Percentiles rank a stretch among this genome's conserved stretches.
Conservation (phyloP, 2,329 filamentous ascomycete species). For the Phialophora macrospora region DNA sequence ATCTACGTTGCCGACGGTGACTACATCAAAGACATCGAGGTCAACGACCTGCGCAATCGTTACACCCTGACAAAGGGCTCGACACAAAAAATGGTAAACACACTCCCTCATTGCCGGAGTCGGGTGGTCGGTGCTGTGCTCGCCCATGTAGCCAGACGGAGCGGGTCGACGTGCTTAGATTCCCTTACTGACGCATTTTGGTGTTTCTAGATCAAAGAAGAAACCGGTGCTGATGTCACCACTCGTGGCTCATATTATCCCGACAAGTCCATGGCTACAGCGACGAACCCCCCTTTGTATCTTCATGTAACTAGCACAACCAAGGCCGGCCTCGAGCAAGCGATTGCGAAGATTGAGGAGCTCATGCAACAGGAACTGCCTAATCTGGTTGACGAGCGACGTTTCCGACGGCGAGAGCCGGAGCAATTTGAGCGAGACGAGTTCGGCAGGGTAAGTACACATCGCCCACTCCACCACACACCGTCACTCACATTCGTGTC, state of each 20-base stretch:
- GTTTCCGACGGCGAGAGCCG: slow-evolving; percentile 81
- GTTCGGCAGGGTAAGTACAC: slow-evolving; percentile 73
- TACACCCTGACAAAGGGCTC: slow-evolving; percentile 97
- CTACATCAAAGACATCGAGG: slow-evolving; percentile 98
- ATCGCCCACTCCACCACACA: neutral
- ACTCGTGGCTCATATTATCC: slow-evolving; percentile 96
- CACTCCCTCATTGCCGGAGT: slow-evolving; percentile 31
- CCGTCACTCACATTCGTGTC: slow-evolving; percentile 39
- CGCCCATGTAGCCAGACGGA: neutral
- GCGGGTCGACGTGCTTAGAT: neutral
- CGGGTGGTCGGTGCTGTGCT: neutral
- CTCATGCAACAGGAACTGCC: slow-evolving; percentile 96
- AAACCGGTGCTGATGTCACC: slow-evolving; percentile 99
- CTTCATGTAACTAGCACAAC: slow-evolving; percentile 92
- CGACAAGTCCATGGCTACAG: slow-evolving; percentile 95
- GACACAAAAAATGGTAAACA: slow-evolving; percentile 99
- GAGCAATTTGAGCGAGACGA: slow-evolving; percentile 87
- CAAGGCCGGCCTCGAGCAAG: slow-evolving; percentile 88
- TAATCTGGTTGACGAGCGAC: slow-evolving; percentile 90
- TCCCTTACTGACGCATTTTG: slow-evolving; percentile 84
- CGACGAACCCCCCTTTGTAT: slow-evolving; percentile 90
- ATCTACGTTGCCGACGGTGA: slow-evolving; percentile 96
- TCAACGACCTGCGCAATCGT: slow-evolving; percentile 95
- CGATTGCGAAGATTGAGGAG: slow-evolving; percentile 86
- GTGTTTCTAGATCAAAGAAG: slow-evolving; percentile 98